A percentile compares a stretch with the other conserved stretches of the same genome.
These are phyloP conservation scores for Aphanoascus verrucosus DNA, from an alignment of 2,329 filamentous ascomycete genomes.

Conservation along the genomic window DNA sequence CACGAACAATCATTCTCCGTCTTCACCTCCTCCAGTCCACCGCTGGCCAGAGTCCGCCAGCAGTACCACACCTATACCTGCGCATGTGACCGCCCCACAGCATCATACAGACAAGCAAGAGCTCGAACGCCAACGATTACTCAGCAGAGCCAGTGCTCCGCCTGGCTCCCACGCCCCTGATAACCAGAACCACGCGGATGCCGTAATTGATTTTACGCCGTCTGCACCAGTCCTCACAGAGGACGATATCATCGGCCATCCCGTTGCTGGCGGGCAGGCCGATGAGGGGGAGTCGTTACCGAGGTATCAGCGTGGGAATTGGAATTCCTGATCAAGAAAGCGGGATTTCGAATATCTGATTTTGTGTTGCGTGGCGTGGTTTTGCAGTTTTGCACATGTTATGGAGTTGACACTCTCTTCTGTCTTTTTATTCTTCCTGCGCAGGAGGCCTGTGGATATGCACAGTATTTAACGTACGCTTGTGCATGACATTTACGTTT, in stretches of 20 bases:
- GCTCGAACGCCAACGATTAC: constrained; percentile 55
- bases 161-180: constrained; percentile 19
- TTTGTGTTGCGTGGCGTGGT: no score
- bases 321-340: neutral
- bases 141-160: constrained; percentile 55
- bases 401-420: no score
- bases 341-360: neutral
- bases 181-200: neutral
- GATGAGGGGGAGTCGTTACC: constrained; percentile 33
- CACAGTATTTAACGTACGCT: no score
- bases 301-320: constrained; percentile 30
- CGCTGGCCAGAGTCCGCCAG: neutral
- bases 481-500: no score
- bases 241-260: constrained; percentile 39
- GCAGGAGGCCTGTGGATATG: no score
- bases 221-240: constrained; percentile 46
- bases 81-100: neutral
- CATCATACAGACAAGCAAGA: constrained; percentile 58
- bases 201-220: constrained; percentile 7
- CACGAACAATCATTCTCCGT: constrained; percentile 1
- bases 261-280: constrained; percentile 16
- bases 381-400: no score
- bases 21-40: constrained; percentile 8
- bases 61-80: neutral
- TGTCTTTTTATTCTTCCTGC: no score